These are phyloP conservation scores for Debaryomyces coudertii DNA, from an alignment of 1,139 yeast genomes.

Conservation along the genomic window DNA sequence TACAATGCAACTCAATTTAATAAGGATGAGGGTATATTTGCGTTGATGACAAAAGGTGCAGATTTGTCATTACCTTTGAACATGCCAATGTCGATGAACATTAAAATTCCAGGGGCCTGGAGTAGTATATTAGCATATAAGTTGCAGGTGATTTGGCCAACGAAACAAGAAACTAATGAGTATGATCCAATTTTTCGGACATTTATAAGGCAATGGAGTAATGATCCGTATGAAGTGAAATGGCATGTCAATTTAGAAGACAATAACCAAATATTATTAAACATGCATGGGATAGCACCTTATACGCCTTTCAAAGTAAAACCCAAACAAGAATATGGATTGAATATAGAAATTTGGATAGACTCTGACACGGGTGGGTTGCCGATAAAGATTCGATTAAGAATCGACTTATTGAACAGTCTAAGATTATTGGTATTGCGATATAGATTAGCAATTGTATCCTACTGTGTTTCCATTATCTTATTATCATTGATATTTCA, in stretches of 20 bases:
- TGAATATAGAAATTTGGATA: conserved; percentile 52
- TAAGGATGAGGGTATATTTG: conserved; percentile 37
- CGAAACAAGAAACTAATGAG: conserved; percentile 15
- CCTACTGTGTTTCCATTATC: conserved; percentile 57
- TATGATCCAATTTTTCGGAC: conserved; percentile 50
- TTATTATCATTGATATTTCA: conserved; percentile 51
- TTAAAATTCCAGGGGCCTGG: conserved; percentile 60
- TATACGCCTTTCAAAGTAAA: conserved; percentile 58
- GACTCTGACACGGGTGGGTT: conserved; percentile 23
- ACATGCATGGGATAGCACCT: conserved; percentile 79
- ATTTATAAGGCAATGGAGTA: conserved; percentile 65
- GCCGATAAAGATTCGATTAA: conserved; percentile 37
- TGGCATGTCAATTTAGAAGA: conserved; percentile 62
- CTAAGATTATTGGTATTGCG: conserved; percentile 60
- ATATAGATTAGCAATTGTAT: conserved; percentile 63
- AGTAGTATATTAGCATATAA: conserved; percentile 64
- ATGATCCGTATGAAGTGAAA: conserved; percentile 74
- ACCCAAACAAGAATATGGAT: conserved; percentile 23
- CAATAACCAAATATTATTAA: conserved; percentile 30
- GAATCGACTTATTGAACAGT: conserved; percentile 47
- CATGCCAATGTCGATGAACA: conserved; percentile 50
- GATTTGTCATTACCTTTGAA: conserved; percentile 45
- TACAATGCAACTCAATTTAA: conserved; percentile 24
- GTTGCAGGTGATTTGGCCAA: conserved; percentile 30
- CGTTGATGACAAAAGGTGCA: conserved; percentile 37